A percentile compares a stretch with the other conserved stretches of the same genome.
phyloP scores from a whole-genome alignment of 306 rosid genomes.

The Vachellia collinsii region DNA sequence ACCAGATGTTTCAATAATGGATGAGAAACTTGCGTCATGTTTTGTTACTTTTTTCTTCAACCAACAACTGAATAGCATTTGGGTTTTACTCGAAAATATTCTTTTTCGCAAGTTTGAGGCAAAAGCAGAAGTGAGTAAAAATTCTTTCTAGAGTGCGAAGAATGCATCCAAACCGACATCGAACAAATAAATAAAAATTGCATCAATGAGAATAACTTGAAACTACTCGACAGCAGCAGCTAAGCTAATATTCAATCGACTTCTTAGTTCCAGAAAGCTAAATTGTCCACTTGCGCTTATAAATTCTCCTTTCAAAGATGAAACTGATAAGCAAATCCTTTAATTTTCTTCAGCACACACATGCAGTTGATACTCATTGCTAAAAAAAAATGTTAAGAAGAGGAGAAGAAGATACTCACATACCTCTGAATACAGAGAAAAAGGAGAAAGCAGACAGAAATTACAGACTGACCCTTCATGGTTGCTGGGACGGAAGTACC shows the following conservation, averaged over 20 bases:
- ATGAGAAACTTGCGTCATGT: not conserved
- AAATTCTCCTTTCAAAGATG: conserved; percentile 22
- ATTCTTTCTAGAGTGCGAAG: not conserved
- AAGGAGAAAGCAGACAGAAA: conserved; percentile 46
- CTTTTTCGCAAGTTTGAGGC: not conserved
- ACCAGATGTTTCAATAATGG: not conserved
- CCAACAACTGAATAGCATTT: conserved; percentile 6
- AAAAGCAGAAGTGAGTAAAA: not conserved
- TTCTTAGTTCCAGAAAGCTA: conserved; percentile 17
- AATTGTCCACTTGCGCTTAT: conserved; percentile 15
- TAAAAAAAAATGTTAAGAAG: conserved; percentile 16
- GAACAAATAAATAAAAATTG: not conserved
- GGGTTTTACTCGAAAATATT: not conserved
- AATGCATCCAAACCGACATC: conserved; percentile 11
- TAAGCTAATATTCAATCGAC: conserved; percentile 21
- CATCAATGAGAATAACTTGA: not conserved
- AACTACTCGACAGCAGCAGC: conserved; percentile 3
- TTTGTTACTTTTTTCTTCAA: conserved; percentile 14
- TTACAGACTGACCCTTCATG: conserved; percentile 46
- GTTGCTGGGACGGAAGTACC: conserved; percentile 34
- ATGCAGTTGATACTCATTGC: conserved; percentile 27
- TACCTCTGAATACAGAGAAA: conserved; percentile 52
- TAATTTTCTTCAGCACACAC: conserved; percentile 15
- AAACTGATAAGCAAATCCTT: conserved; percentile 22
- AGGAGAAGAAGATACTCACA: conserved; percentile 21